These are phyloP conservation scores for Epichloe baconii DNA, from an alignment of 2,329 filamentous ascomycete species.

Conservation along the genomic window DNA sequence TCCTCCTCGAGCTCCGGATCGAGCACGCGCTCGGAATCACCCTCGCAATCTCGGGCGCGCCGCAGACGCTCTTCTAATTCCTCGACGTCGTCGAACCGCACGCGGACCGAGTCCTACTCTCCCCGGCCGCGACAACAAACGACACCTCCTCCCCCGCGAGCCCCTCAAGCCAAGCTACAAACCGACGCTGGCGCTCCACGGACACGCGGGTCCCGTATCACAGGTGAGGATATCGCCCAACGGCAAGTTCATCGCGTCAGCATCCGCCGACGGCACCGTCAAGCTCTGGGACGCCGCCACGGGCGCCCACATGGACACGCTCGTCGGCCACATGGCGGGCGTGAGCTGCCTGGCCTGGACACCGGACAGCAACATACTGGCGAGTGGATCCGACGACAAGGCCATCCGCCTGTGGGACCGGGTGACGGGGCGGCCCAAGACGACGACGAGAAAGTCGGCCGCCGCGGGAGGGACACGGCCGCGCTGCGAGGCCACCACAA, in stretches of 20 bases:
- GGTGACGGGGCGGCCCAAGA: conserved; percentile 43
- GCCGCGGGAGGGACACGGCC: conserved; percentile 28
- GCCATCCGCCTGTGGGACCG: conserved; percentile 85
- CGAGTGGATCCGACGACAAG: conserved; percentile 92
- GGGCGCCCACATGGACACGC: conserved; percentile 69
- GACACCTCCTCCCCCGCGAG: conserved; percentile 28
- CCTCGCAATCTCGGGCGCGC: conserved; percentile 17
- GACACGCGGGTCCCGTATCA: conserved; percentile 68
- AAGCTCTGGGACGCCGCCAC: conserved; percentile 80
- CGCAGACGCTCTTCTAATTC: conserved; percentile 18
- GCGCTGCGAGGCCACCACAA: conserved; percentile 82
- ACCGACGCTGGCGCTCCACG: conserved; percentile 56
- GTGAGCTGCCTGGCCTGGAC: conserved; percentile 91
- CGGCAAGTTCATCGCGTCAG: conserved; percentile 77
- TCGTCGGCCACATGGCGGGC: conserved; percentile 87
- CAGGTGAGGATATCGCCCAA: conserved; percentile 86
- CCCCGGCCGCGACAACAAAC: conserved; percentile 13
- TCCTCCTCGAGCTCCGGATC: conserved; percentile 23
- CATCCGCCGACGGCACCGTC: conserved; percentile 78
- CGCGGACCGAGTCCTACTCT: conserved; percentile 11
- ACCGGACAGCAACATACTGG: conserved; percentile 75
- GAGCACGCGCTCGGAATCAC: conserved; percentile 25
- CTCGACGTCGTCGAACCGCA: conserved; percentile 18
- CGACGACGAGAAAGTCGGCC: conserved; percentile 26
- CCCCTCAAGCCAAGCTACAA: conserved; percentile 53